A percentile compares a stretch with the other conserved stretches of the same genome.
These are phyloP conservation scores for Phaffia australis DNA, from an alignment of 768 basidiomycete genomes.

Conservation along the genomic window DNA sequence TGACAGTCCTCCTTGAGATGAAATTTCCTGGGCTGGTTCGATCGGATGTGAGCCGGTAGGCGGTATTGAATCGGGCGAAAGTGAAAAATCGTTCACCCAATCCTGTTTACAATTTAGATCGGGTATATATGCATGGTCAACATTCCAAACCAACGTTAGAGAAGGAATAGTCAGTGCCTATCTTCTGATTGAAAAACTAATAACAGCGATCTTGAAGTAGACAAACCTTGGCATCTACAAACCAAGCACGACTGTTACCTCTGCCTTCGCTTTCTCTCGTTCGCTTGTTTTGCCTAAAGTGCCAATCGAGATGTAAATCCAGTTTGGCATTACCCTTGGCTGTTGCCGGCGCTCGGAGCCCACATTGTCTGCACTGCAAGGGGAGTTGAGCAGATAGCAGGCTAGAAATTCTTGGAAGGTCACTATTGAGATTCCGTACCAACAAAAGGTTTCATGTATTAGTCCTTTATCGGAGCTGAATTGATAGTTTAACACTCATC, in stretches of 20 bases:
- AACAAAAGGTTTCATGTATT: not conserved
- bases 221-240: conserved; percentile 25
- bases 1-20: not conserved
- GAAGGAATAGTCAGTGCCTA: not conserved
- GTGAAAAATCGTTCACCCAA: conserved; percentile 11
- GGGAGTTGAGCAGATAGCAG: conserved; percentile 19
- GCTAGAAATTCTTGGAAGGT: conserved; percentile 7
- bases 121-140: not conserved
- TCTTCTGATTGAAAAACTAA: not conserved
- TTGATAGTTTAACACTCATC: not conserved
- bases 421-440: not conserved
- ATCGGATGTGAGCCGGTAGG: not conserved
- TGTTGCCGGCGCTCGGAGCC: conserved; percentile 10
- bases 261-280: conserved; percentile 21
- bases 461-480: not conserved
- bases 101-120: not conserved
- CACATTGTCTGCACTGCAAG: conserved; percentile 17
- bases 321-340: conserved; percentile 4
- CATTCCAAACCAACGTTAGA: not conserved
- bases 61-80: conserved; percentile 17
- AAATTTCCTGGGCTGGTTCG: not conserved
- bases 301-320: conserved; percentile 24
- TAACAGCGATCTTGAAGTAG: not conserved
- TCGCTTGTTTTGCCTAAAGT: conserved; percentile 21
- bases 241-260: conserved; percentile 25